Percentiles rank a stretch among this genome's conserved stretches.
These are phyloP conservation scores for Lepidium campestre DNA, from an alignment of 441 rosid species.

Conservation along the genomic window DNA sequence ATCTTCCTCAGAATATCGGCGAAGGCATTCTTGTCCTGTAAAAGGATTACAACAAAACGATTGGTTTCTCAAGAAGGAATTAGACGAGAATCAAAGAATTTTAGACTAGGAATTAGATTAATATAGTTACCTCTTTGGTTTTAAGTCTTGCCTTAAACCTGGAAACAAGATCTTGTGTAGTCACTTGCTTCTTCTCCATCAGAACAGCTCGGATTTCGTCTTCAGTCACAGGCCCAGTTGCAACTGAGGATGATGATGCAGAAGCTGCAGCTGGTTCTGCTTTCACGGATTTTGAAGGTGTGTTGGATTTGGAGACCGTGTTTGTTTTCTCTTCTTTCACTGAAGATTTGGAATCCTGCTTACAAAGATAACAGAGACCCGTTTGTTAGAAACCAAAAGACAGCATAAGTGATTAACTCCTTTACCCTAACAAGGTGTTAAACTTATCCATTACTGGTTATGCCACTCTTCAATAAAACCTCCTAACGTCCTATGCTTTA, in stretches of 20 bases:
- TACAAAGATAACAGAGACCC: background rate
- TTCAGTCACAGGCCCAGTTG: conserved; percentile 72
- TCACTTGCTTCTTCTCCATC: conserved; percentile 67
- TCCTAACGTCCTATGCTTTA: background rate
- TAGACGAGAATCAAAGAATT: background rate
- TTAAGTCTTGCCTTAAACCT: conserved; percentile 76
- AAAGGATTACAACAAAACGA: background rate
- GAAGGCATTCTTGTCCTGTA: conserved; percentile 85
- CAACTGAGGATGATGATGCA: conserved; percentile 32
- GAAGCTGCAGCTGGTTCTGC: conserved; percentile 35
- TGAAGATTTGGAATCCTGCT: conserved; percentile 61
- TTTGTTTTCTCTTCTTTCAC: conserved; percentile 48
- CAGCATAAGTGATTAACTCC: background rate
- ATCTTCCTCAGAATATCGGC: conserved; percentile 76
- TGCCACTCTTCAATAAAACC: background rate
- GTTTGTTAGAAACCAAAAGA: background rate
- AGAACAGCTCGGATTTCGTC: conserved; percentile 83
- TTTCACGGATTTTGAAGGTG: conserved; percentile 33
- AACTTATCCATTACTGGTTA: background rate
- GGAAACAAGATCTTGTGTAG: conserved; percentile 88
- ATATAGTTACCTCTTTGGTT: conserved; percentile 52
- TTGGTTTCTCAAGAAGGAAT: background rate
- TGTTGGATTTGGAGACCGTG: conserved; percentile 34
- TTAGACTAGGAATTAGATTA: background rate
- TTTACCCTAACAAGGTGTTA: background rate